Evolutionary conservation across 2,329 filamentous ascomycete genomes (phyloP), one percentile per base, ranked within the genome.

Genomic region (Colletotrichum spaethianum): DNA sequence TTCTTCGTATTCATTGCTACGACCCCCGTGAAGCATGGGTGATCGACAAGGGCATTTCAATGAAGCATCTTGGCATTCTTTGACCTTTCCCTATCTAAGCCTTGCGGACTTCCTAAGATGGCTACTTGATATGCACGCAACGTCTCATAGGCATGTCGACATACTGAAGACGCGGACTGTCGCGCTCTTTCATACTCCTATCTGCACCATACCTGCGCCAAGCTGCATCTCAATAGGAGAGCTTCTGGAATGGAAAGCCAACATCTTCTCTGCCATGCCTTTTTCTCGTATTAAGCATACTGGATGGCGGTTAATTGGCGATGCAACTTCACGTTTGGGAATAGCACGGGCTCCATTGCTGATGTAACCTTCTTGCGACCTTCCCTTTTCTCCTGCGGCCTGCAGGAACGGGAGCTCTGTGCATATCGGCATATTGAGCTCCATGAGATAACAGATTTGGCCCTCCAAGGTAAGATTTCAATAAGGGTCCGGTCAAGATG

Each of bases 1-100:
- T 63, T 52, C 12, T 62, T 71, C 63, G 68, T 71, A 71, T 71
- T 57, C 63, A 40, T 63, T n/a, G 57, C 20, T 57, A 40, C 56
- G 40, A 67, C 56, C 63, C 56, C 56, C 50, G 36, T 36, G 42
- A 57, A 62, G 56, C 40, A 63, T 67, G 63, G 56, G 40, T 52
- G 18, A 48, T 36, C 44, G 53, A 55, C 62, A 36, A 67, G 68
- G 63, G 63, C 55, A 4, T 28, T 44, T 23, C 20, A 50, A 57
- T 48, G 28, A 52, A 40, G 8, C 44, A 20, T 52, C 67, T 70
- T 70, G 61, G 62, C 53, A 16, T n/a, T 42, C 12, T 12, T 55
- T 8, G n/a, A 59, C 14, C 31, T 57, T 9, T 16, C 46, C 48
- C 50, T 59, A 59, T 70, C 61, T 52, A 14, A 40, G 38, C 16